These are phyloP conservation scores for Alternaria atra DNA, from an alignment of 2,329 filamentous ascomycete genomes.

Conservation along the genomic window DNA sequence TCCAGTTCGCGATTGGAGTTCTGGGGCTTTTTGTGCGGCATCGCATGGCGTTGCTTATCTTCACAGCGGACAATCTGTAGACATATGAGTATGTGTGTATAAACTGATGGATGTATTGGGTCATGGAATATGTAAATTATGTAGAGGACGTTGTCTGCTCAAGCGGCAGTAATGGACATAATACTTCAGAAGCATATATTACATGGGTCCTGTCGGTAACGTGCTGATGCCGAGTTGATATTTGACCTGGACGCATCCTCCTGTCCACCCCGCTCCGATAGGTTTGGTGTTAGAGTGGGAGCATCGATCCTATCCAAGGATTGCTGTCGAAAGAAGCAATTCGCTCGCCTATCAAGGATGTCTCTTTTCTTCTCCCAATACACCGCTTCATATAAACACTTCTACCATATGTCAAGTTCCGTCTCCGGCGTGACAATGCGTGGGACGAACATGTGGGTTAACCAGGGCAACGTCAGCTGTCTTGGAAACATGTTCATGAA, in stretches of 20 bases:
- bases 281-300: not conserved
- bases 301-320: not conserved
- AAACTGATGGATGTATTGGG: not conserved
- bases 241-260: not conserved
- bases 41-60: slow-evolving; percentile 84
- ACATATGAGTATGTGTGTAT: not conserved
- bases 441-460: not conserved
- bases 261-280: not conserved
- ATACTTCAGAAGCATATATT: not conserved
- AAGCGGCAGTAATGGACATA: not conserved
- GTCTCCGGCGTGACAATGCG: not conserved
- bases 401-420: not conserved
- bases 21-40: slow-evolving; percentile 86
- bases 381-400: not conserved
- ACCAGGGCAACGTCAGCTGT: not conserved
- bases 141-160: not conserved
- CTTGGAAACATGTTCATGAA: not conserved
- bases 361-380: not conserved
- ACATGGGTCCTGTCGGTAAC: not conserved
- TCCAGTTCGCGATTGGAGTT: slow-evolving; percentile 81
- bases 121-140: not conserved
- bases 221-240: not conserved
- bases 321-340: not conserved
- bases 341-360: not conserved
- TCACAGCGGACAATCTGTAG: slow-evolving; percentile 81